Percentiles rank a stretch among this genome's conserved stretches.
Conservation (phyloP, 352 stramenopile species). For the Pythium aquatile region DNA sequence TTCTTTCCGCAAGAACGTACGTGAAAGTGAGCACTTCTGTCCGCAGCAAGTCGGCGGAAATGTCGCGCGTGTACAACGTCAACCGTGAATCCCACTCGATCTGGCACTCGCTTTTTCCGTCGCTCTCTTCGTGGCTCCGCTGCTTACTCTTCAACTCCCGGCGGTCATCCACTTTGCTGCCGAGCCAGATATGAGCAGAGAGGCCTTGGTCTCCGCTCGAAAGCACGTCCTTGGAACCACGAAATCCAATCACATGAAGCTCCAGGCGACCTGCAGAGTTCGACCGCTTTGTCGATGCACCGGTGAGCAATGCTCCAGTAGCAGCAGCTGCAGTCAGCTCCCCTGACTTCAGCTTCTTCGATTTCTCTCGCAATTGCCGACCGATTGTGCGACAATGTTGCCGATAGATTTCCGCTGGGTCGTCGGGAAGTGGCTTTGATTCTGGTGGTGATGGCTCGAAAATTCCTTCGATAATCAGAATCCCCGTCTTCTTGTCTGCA, state of each 20-base stretch:
- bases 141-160: constrained; percentile 33
- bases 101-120: constrained; percentile 7
- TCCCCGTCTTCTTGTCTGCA: constrained; percentile 33
- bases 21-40: constrained; percentile 34
- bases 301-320: constrained; percentile 3
- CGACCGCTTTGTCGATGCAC: not conserved
- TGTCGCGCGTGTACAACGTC: constrained; percentile 41
- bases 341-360: constrained; percentile 25
- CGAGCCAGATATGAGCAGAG: constrained; percentile 42
- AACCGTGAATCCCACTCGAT: constrained; percentile 36
- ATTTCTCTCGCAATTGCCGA: constrained; percentile 18
- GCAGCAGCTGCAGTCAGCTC: not conserved
- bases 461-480: constrained; percentile 36
- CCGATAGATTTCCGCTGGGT: constrained; percentile 17
- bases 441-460: constrained; percentile 39
- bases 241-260: constrained; percentile 33
- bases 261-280: constrained; percentile 35
- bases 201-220: constrained; percentile 18
- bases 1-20: constrained; percentile 19
- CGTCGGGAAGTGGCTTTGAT: constrained; percentile 9
- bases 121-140: not conserved
- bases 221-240: constrained; percentile 3
- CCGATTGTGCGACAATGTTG: constrained; percentile 18
- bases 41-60: constrained; percentile 36
- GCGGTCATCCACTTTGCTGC: constrained; percentile 32